Base-by-base conservation (phyloP, 495 filamentous ascomycete genomes). In the Penicillium atrosanguineum region DNA sequence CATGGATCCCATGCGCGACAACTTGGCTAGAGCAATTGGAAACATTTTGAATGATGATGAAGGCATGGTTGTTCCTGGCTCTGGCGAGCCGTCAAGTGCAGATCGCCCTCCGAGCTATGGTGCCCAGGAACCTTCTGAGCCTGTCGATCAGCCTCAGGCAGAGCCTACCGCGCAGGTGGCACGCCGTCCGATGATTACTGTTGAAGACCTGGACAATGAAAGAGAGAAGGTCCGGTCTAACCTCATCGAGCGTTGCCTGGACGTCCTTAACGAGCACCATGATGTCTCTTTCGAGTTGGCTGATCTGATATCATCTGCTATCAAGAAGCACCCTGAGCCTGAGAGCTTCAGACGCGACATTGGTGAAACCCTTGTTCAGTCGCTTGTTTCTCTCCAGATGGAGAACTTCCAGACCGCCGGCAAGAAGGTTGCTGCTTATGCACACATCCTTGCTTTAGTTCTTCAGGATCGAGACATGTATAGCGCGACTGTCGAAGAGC, bases 281-380 rank as follows among this genome's bases (percentile, higher is more conserved):
- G 87, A 90, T 59, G 86, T 93, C 5, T 96, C 95, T 3, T 95
- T 96, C 59, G 91, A 97, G 61, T 76, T 99, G 50, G 80, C 90
- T 2, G 92, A 95, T 52, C 75, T 99, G 15, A 91, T 99, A 49
- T 79, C 79, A 42, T 85, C 87, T 18, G 86, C 88, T 6, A 82
- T 92, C 12, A 79, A 83, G 48, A 93, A 88, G 61, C 79, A 84
- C 9, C 67, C 75, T 26, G 84, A 87, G 50, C 83, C 85, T 4
- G 80, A 84, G 11, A 72, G 55, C 40, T 79, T 85, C 66, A 81
- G 87, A 26, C 80, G 81, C 45, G 89, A 93, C 48, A 88, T 96
- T 55, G 90, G 88, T 46, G 81, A 86, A 28, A 90, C 90, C 4
- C 79, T 99, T 46, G 83, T 93, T 3, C 85, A 90, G 55, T 96